Conservation (phyloP, 129 eudicot genomes). For the Pulicaria dysenterica region DNA sequence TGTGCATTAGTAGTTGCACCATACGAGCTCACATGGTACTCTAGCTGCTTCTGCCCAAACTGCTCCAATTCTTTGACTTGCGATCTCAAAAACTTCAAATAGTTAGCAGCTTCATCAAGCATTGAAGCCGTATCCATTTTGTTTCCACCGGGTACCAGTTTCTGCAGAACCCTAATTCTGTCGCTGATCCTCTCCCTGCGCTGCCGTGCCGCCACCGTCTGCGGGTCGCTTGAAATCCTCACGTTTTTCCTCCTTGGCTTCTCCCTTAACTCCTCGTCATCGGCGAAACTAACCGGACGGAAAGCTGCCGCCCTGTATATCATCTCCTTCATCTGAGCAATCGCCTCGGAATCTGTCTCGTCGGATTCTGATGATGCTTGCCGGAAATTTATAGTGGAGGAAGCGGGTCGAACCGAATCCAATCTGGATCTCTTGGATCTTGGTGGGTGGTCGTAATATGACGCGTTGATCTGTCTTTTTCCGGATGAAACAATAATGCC, state of each 20-base stretch:
- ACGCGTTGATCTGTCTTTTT: constrained; percentile 6
- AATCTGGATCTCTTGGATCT: constrained; percentile 47
- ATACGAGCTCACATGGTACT: constrained; percentile 19
- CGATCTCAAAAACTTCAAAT: constrained; percentile 79
- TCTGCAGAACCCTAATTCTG: constrained; percentile 82
- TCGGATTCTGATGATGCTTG: constrained; percentile 43
- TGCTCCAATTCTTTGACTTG: constrained; percentile 81
- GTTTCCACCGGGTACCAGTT: constrained; percentile 87
- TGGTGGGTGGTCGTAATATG: constrained; percentile 16
- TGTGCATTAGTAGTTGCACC: constrained; percentile 17
- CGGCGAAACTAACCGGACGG: constrained; percentile 77
- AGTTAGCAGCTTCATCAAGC: constrained; percentile 97
- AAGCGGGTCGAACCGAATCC: constrained; percentile 38
- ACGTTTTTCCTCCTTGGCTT: constrained; percentile 84
- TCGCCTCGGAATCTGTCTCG: constrained; percentile 82
- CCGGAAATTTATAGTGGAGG: constrained; percentile 79
- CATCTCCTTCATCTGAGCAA: constrained; percentile 93
- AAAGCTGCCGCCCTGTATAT: constrained; percentile 90
- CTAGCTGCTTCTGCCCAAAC: constrained; percentile 37
- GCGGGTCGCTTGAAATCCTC: constrained; percentile 79
- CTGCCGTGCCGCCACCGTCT: constrained; percentile 94
- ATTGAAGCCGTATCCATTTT: constrained; percentile 98
- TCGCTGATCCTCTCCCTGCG: constrained; percentile 88
- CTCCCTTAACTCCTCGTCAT: constrained; percentile 46
- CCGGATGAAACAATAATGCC: constrained; percentile 30